These are phyloP conservation scores for Gossypium stocksii DNA, from an alignment of 345 rosid genomes.

Conservation along the genomic window DNA sequence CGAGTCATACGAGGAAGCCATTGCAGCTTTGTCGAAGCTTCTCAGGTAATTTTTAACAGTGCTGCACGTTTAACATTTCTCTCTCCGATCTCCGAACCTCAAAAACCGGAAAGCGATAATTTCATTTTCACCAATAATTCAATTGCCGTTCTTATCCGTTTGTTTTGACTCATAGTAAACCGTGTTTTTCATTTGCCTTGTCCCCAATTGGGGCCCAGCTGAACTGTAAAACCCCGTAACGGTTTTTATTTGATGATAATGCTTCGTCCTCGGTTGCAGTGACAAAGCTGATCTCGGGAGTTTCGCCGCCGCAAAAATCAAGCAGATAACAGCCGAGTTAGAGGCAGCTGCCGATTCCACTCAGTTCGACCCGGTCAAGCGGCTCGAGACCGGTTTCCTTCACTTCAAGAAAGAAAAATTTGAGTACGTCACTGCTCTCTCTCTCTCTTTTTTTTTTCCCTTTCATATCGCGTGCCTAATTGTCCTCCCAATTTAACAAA, in stretches of 20 bases:
- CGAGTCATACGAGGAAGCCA: slow-evolving; percentile 67
- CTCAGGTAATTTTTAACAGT: slow-evolving; percentile 52
- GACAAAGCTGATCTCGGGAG: slow-evolving; percentile 55
- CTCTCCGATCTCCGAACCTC: background rate
- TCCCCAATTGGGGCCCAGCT: background rate
- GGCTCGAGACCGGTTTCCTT: slow-evolving; percentile 66
- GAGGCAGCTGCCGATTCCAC: slow-evolving; percentile 39
- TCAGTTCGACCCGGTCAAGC: slow-evolving; percentile 45
- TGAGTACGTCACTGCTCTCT: slow-evolving; percentile 35
- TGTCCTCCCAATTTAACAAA: background rate
- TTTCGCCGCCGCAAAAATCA: slow-evolving; percentile 79
- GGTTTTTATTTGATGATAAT: background rate
- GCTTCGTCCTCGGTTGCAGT: slow-evolving; percentile 32
- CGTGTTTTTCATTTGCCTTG: slow-evolving; percentile 3
- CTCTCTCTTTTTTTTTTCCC: background rate
- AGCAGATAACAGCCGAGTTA: slow-evolving; percentile 71
- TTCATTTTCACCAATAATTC: background rate
- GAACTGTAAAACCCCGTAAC: slow-evolving; percentile 7
- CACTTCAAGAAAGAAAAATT: slow-evolving; percentile 74
- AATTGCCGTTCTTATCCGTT: background rate
- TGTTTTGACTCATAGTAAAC: background rate
- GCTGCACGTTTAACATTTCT: background rate
- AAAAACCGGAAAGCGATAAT: background rate
- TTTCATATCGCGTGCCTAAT: background rate
- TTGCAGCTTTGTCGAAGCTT: slow-evolving; percentile 69